Base-by-base conservation (phyloP, 2,329 filamentous ascomycete genomes). In the Samsoniella hepiali region DNA sequence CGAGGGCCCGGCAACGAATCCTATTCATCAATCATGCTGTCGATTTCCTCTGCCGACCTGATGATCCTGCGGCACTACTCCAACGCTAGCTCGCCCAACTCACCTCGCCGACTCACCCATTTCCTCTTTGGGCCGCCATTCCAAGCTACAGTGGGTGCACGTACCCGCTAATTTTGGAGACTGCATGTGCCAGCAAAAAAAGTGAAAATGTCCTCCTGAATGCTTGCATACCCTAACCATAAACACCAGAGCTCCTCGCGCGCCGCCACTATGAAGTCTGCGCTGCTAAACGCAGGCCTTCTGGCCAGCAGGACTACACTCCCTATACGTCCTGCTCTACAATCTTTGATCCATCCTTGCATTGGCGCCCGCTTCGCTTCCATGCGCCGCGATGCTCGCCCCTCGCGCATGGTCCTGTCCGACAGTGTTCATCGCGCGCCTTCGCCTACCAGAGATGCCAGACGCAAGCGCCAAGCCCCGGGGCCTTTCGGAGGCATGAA, bases 401-500 rank as follows among this genome's bases (percentile, higher is more conserved):
- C 62, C 47, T 84, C 83, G 49, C 83, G 84, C 58, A 86, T 86
- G 84, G 79, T 84, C 36, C 77, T 87, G 7, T 84, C 84, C 9
- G 79, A 85, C 67, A 77, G 76, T 53, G 84, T 86, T 31, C 76
- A 78, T 44, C 77, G 76, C 65, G 62, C 76, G 6, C 74, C 79
- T 45, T 69, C 74, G 45, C 71, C 74, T 58, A 69, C 70, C 34
- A 72, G 50, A 4, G 72, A 75, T 32, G 72, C 70, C 62, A 77
- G 69, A 63, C 73, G 77, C 22, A 75, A 75, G 63, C 75, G 75
- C 34, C 69, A 72, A 2, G 70, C 73, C 10, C 78, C 78, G 4
- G 83, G 84, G 0, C 84, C 84, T 0, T 86, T 84, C 69, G 77
- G 78, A 0, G 81, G 77, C 54, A 85, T 85, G 82, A 87, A 87